phyloP scores from a whole-genome alignment of 176 grass and related monocot species.

The Carex cristatella region DNA sequence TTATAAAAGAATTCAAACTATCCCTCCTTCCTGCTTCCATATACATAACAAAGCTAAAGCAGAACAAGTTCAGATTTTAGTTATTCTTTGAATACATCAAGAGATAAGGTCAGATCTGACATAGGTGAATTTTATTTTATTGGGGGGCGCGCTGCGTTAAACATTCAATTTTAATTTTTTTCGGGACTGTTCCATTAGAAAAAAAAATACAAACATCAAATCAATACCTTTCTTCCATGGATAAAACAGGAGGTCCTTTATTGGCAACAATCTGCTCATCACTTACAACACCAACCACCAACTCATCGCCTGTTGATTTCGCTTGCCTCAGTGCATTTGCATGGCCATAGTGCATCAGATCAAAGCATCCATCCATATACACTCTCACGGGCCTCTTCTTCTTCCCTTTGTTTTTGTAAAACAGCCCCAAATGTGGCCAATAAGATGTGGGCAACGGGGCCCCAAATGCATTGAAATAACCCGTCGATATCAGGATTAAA shows the following conservation, averaged over 20 bases:
- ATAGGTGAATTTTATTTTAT: background rate
- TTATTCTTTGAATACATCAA: background rate
- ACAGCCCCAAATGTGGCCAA: conserved; percentile 59
- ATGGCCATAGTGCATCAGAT: conserved; percentile 88
- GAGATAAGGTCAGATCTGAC: background rate
- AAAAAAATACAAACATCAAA: background rate
- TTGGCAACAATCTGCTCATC: conserved; percentile 89
- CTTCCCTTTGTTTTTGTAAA: conserved; percentile 62
- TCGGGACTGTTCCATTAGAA: background rate
- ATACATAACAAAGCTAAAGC: background rate
- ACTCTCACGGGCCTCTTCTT: conserved; percentile 65
- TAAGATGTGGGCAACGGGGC: conserved; percentile 57
- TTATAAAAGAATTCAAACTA: background rate
- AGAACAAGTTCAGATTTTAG: background rate
- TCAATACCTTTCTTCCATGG: conserved; percentile 80
- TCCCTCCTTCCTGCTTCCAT: background rate
- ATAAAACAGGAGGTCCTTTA: conserved; percentile 88
- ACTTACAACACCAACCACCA: conserved; percentile 77
- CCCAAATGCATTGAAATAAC: conserved; percentile 68
- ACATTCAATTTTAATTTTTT: background rate
- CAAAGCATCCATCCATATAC: conserved; percentile 95
- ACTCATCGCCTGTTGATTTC: conserved; percentile 65
- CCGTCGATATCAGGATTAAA: conserved; percentile 60
- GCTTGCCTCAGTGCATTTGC: conserved; percentile 85
- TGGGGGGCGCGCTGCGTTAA: background rate